Evolutionary conservation across 2,329 filamentous ascomycete genomes (phyloP), one percentile per base, ranked within the genome.

Genomic region (Amphichorda felina): DNA sequence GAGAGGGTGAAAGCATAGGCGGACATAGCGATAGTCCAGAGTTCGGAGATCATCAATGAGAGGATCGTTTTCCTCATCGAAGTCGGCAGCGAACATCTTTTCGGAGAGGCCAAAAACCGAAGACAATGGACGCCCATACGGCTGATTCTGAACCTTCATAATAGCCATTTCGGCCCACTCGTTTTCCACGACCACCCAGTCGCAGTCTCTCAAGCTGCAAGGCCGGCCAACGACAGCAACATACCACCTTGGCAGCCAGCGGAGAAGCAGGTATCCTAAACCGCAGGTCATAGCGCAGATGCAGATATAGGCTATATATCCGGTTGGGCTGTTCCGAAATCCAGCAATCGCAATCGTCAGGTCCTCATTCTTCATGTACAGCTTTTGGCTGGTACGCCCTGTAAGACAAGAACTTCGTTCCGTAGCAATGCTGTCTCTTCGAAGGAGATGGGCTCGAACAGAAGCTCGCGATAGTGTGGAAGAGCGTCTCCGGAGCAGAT

Each of bases 181-280:
- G 50, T 98, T 95, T 70, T 95, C 91, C 43, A 96, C 74, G 19
- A 94, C 88, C 30, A 94, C 80, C 91, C 93, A 98, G 40, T 83
- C 70, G 49, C 85, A 91, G 37, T 82, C 74, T 36, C 71, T 69
- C 21, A 98, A 64, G 3, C 83, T 66, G 13, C 73, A 74, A 5
- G 77, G 62, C 36, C 64, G 71, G 19, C 91, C 91, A 28, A 84
- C 66, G 29, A 96, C 54, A 33, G 70, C 71, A 34, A 96, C 79
- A 47, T 84, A 78, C 85, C 85, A 94, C 39, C 78, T 73, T 5
- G 91, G 93, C 36, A 96, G 57, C 91, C 91, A 98, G 42, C 87
- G 74, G 38, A 96, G 72, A 5, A 96, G 49, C 11, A 98, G 72
- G 61, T 84, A 98, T 4, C 73, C 86, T 25, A 94, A 52, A 2